phyloP scores from a whole-genome alignment of 768 basidiomycete genomes.

The Hebeloma cylindrosporum region DNA sequence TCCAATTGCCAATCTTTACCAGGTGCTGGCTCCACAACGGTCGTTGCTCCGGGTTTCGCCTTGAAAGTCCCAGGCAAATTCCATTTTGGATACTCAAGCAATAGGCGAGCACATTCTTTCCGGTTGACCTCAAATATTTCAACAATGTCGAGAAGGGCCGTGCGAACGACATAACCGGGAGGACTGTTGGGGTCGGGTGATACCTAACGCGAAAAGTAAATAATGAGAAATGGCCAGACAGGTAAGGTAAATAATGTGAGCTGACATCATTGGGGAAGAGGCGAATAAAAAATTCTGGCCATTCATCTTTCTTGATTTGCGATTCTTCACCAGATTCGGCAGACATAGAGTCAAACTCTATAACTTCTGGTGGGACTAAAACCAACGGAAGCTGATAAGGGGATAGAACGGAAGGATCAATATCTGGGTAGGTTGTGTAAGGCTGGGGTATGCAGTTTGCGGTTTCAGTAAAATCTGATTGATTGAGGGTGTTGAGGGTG shows the following conservation, averaged over 20 bases:
- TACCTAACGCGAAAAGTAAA: conserved; percentile 48
- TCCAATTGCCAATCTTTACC: conserved; percentile 87
- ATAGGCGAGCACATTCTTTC: conserved; percentile 87
- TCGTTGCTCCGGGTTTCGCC: conserved; percentile 63
- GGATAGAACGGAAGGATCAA: conserved; percentile 37
- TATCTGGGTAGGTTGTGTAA: conserved; percentile 50
- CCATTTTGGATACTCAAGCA: conserved; percentile 88
- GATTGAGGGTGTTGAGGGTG: conserved; percentile 61
- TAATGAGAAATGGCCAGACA: not conserved
- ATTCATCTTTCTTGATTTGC: conserved; percentile 77
- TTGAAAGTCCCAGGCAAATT: conserved; percentile 82
- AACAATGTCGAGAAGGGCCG: conserved; percentile 71
- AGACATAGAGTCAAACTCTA: conserved; percentile 73
- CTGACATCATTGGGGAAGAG: conserved; percentile 63
- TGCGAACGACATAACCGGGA: conserved; percentile 77
- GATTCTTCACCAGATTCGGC: conserved; percentile 71
- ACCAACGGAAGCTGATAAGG: conserved; percentile 75
- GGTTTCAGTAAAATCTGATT: conserved; percentile 57
- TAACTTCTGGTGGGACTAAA: conserved; percentile 84
- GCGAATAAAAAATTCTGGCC: conserved; percentile 70
- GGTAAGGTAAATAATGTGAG: no score
- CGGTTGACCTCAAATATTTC: conserved; percentile 95
- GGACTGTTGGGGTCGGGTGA: conserved; percentile 75
- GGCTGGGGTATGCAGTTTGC: conserved; percentile 63
- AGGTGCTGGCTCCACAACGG: conserved; percentile 46